Conservation (phyloP, 495 filamentous ascomycete genomes). For the Penicillium coprophilum region DNA sequence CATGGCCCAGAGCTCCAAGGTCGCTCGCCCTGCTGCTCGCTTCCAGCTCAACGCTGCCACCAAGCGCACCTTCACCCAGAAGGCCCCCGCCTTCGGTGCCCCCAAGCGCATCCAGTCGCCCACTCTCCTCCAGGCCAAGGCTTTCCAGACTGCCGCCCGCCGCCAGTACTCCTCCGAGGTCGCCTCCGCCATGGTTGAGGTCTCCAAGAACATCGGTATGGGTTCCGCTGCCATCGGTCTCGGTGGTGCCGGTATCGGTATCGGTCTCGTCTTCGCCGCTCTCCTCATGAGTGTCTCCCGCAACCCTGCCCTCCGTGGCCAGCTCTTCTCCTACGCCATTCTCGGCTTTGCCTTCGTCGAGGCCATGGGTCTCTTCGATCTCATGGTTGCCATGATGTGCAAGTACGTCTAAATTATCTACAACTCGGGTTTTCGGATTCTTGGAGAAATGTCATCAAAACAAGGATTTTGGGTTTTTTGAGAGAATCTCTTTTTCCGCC, state of each 20-base stretch:
- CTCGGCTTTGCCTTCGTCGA: slow-evolving; percentile 92
- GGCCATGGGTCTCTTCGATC: slow-evolving; percentile 89
- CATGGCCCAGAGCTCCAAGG: slow-evolving; percentile 69
- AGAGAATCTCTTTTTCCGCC: slow-evolving; percentile 27
- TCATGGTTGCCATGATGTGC: slow-evolving; percentile 90
- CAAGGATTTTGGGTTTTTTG: slow-evolving; percentile 18
- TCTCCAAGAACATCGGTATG: slow-evolving; percentile 85
- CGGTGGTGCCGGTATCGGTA: slow-evolving; percentile 88
- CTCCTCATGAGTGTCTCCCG: slow-evolving; percentile 81
- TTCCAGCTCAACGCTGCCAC: slow-evolving; percentile 58
- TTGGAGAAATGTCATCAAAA: slow-evolving; percentile 23
- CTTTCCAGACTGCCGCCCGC: slow-evolving; percentile 57
- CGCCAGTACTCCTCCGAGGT: slow-evolving; percentile 79
- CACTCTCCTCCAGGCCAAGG: slow-evolving; percentile 59
- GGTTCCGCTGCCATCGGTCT: slow-evolving; percentile 86
- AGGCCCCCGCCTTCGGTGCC: slow-evolving; percentile 51
- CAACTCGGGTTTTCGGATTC: slow-evolving; percentile 14
- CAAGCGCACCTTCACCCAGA: slow-evolving; percentile 66
- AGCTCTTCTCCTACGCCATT: slow-evolving; percentile 93
- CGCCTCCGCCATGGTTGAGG: slow-evolving; percentile 80
- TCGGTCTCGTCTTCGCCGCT: slow-evolving; percentile 86
- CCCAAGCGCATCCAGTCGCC: slow-evolving; percentile 66
- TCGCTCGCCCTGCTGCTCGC: slow-evolving; percentile 67
- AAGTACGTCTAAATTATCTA: slow-evolving; percentile 54
- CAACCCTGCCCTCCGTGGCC: slow-evolving; percentile 85